Base-by-base conservation (phyloP, 2,329 filamentous ascomycete species). In the Monosporascus sp. region DNA sequence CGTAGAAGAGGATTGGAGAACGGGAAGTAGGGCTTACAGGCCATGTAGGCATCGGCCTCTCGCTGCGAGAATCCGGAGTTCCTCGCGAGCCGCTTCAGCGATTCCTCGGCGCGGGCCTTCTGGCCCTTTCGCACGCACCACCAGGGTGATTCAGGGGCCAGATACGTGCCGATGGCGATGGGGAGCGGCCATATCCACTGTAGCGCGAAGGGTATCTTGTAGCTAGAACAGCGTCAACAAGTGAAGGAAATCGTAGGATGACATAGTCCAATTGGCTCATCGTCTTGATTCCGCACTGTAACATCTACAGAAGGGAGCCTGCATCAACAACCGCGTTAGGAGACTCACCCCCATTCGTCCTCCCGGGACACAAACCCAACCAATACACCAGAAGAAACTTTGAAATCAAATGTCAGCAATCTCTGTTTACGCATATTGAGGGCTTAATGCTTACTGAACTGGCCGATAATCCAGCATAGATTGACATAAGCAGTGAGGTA, bases 401-500 rank as follows among this genome's bases (percentile, higher is more conserved):
- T 5, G 31, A n/a, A 27, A n/a, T 46, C 14, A 3, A 15, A 6
- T 9, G 42, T 46, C 25, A 46, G 24, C 24, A 46, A n/a, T 18
- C 7, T 17, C 11, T 31, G 5, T 27, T 17, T 46, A 14, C 38
- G 18, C 38, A n/a, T 6, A 25, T 46, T 6, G 17, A 46, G 22
- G 3, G 17, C 8, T 14, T 15, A 18, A 11, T 27, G 3, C 42
- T 46, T 27, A 46, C 42, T 65, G 31, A 76, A 64, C 55, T 75
- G 72, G 5, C 74, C 74, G 42, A 66, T 65, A 36, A 66, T 64
- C 62, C 63, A 66, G 53, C 64, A 66, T 22, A 66, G 51, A 36
- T 66, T 66, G 49, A 66, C 61, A 20, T 64, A 66, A 6, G 57
- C 62, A 0, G 64, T 66, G 17, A 66, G 57, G 20, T 65, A 66